Conservation (phyloP, 2,329 filamentous ascomycete species). For the Cladophialophora psammophila region DNA sequence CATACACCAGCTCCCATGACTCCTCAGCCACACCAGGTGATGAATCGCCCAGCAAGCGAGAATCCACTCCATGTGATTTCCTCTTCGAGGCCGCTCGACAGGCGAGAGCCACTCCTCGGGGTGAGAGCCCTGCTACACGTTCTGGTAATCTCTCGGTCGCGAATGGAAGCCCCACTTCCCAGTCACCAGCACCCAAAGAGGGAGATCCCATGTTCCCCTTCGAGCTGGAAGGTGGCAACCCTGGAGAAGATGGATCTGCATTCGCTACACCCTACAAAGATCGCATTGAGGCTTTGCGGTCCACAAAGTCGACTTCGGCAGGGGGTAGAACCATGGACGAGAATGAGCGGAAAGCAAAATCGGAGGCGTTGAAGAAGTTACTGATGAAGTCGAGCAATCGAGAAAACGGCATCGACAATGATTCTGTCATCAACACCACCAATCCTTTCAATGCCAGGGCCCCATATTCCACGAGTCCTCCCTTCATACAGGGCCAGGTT, state of each 20-base stretch:
- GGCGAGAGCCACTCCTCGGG: slow-evolving; percentile 61
- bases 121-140: slow-evolving; percentile 52
- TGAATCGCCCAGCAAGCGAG: slow-evolving; percentile 50
- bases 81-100: slow-evolving; percentile 88
- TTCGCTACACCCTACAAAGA: slow-evolving; percentile 67
- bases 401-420: neutral
- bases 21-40: slow-evolving; percentile 40
- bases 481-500: slow-evolving; percentile 15
- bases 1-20: slow-evolving; percentile 45
- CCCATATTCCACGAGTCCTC: slow-evolving; percentile 23
- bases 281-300: slow-evolving; percentile 54
- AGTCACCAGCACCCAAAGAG: slow-evolving; percentile 55
- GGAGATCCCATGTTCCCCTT: slow-evolving; percentile 68
- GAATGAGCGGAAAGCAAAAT: slow-evolving; percentile 52
- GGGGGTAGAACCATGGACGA: slow-evolving; percentile 45
- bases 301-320: slow-evolving; percentile 46
- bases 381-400: slow-evolving; percentile 49
- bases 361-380: slow-evolving; percentile 54
- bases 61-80: slow-evolving; percentile 83
- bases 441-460: slow-evolving; percentile 42
- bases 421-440: slow-evolving; percentile 45
- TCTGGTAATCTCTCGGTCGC: slow-evolving; percentile 63
- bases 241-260: slow-evolving; percentile 63
- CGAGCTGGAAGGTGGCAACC: slow-evolving; percentile 68
- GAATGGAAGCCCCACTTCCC: slow-evolving; percentile 48